Evolutionary conservation across 176 grass and related monocot species (phyloP), one percentile per base, ranked within the genome.

Genomic region (Bonia amplexicaulis): DNA sequence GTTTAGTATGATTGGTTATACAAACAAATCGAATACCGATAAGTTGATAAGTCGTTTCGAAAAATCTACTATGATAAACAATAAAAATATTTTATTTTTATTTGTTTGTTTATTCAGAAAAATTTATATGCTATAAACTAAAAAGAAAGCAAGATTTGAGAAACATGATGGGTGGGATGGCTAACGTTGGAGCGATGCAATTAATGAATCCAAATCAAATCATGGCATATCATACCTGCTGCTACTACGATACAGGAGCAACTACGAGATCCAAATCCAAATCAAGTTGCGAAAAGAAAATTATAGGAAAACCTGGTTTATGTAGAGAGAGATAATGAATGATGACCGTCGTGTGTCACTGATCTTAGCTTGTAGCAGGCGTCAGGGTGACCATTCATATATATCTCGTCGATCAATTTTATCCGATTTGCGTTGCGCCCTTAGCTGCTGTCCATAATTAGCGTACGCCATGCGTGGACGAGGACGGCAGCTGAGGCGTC

Each of bases 401-500:
- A 22, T 47, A 16, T 52, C 14, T 31, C 70, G 25, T 73, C 44
- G 7, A 14, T n/a, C 9, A 22, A 46, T 73, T 23, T 23, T 44
- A 17, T 72, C 23, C 69, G 39, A 70, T 45, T 2, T 15, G 16
- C 16, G 6, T 70, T 45, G 67, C 67, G 4, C 13, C 66, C 37
- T 12, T 41, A 12, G 8, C 31, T 76, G 73, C 75, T 44, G 37
- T n/a, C 51, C 52, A 20, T 19, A 17, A 54, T 54, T 19, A 54
- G 19, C 16, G 22, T 1, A 5, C 57, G n/a, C 25, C 57, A 60
- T 25, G 3, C 46, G 31, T 53, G 45, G 78, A 68, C 78, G 23
- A 39, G 77, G 66, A n/a, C 5, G 29, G 78, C 47, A 80, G 78
- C 62, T 80, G 63, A 31, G 63, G 46, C 78, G 29, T 80, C 78